A percentile compares a stretch with the other conserved stretches of the same genome.
Evolutionary conservation across 1,284 basidiomycete species (phyloP).

Genomic region (Ustilago shanxiensis): DNA sequence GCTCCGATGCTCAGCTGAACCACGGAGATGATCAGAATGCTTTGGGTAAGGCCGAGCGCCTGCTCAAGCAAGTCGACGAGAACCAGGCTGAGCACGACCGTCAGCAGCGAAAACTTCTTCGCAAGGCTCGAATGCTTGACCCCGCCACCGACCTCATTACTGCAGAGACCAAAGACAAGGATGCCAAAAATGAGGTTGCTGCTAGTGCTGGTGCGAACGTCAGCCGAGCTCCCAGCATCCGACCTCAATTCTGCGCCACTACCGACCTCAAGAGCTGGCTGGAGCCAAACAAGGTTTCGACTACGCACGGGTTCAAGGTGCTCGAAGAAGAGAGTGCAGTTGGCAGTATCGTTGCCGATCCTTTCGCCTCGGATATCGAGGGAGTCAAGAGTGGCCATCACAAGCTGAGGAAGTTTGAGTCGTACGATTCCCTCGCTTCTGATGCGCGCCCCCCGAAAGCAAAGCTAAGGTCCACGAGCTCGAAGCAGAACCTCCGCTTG

Average conservation of each 20-base stretch:
- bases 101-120: constrained; percentile 33
- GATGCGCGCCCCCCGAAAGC: constrained; percentile 8
- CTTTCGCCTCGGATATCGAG: constrained; percentile 36
- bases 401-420: constrained; percentile 7
- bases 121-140: constrained; percentile 29
- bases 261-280: constrained; percentile 64
- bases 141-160: neutral
- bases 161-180: neutral
- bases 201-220: constrained; percentile 9
- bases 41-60: constrained; percentile 22
- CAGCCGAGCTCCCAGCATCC: constrained; percentile 59
- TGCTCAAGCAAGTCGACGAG: constrained; percentile 27
- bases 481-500: constrained; percentile 22
- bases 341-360: constrained; percentile 25
- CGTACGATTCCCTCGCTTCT: constrained; percentile 16
- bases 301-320: constrained; percentile 41
- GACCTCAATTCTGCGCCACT: constrained; percentile 60
- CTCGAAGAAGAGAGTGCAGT: constrained; percentile 26
- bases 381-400: neutral
- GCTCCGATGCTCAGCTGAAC: constrained; percentile 21
- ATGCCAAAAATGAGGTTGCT: neutral
- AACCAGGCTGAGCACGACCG: constrained; percentile 34
- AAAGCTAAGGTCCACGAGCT: constrained; percentile 36
- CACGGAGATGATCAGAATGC: constrained; percentile 9
- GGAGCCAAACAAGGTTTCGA: constrained; percentile 32